phyloP scores from a whole-genome alignment of 345 rosid genomes.

The Brassica nigra region DNA sequence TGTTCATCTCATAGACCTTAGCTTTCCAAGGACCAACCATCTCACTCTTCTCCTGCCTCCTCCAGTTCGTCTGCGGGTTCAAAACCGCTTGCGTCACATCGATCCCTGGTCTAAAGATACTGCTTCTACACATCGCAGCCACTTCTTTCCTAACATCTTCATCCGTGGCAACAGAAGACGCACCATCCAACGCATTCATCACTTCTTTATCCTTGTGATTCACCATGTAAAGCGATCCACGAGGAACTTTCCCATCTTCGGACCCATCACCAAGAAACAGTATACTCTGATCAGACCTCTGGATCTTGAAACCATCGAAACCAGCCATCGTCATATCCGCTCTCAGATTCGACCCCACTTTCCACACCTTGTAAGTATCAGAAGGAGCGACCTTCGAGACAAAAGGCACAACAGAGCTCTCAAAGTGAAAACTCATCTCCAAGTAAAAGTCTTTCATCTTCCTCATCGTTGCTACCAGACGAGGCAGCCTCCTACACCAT shows the following conservation, averaged over 20 bases:
- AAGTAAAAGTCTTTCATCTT: conserved; percentile 96
- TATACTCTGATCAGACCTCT: conserved; percentile 86
- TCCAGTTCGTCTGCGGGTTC: conserved; percentile 88
- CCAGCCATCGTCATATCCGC: conserved; percentile 99
- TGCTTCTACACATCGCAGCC: conserved; percentile 84
- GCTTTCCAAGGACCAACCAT: conserved; percentile 90
- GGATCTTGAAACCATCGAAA: conserved; percentile 92
- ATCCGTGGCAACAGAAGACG: conserved; percentile 72
- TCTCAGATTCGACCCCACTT: conserved; percentile 87
- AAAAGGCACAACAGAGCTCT: conserved; percentile 94
- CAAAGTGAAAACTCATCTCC: conserved; percentile 94
- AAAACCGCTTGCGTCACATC: conserved; percentile 95
- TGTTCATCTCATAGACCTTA: conserved; percentile 96
- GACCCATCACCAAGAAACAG: conserved; percentile 96
- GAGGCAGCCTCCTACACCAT: conserved; percentile 96
- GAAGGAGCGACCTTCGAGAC: conserved; percentile 92
- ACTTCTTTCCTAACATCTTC: conserved; percentile 92
- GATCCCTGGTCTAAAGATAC: conserved; percentile 91
- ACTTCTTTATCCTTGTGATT: conserved; percentile 94
- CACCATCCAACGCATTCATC: conserved; percentile 93
- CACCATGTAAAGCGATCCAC: conserved; percentile 83
- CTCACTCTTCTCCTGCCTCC: conserved; percentile 91
- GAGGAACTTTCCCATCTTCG: conserved; percentile 73
- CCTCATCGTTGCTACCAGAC: conserved; percentile 71
- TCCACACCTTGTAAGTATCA: conserved; percentile 95